Base-by-base conservation (phyloP, 768 basidiomycete genomes). In the Suillus tomentosus region DNA sequence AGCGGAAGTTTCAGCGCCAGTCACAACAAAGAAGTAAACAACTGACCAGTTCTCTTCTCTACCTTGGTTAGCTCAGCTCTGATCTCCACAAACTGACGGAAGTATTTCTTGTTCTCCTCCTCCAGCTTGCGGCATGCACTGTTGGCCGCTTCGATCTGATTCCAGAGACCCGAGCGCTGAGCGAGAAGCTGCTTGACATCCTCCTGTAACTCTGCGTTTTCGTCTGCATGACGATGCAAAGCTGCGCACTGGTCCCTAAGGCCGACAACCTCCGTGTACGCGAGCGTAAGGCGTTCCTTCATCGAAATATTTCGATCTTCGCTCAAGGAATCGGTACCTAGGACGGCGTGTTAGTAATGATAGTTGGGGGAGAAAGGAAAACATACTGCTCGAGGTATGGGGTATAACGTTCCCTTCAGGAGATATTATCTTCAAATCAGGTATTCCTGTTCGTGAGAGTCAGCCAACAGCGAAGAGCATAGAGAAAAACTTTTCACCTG, bases 41-140 rank as follows among this genome's bases (percentile, higher is more conserved):
- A 54, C 53, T n/a, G 19, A 36, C 53, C 34, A n/a, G 34, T 36
- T 36, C 53, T 34, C 53, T 54, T 34, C 11, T 54, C 53, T 34
- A 36, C 31, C 31, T 54, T 54, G 11, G 19, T 54, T n/a, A 54
- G 53, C 31, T 34, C 53, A 19, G 53, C 34, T n/a, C 53, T 54
- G 19, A 54, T 36, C 53, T 34, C 34, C 34, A 54, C 53, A n/a
- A 34, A 54, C 53, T 54, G 53, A 34, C 34, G 31, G 34, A 54
- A 54, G 34, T 54, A 54, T 34, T 36, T 54, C 53, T 34, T 54
- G 36, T 54, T 54, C 34, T 54, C 53, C 11, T 54, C 53, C 19
- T 36, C 53, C 19, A 54, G 31, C 19, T 13, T 37, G 53, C 10
- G 19, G 11, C 19, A 54, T 34, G 34, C 34, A 1, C 19, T 34